These are phyloP conservation scores for Cicer chorassanicum DNA, from an alignment of 306 rosid genomes.

Conservation along the genomic window DNA sequence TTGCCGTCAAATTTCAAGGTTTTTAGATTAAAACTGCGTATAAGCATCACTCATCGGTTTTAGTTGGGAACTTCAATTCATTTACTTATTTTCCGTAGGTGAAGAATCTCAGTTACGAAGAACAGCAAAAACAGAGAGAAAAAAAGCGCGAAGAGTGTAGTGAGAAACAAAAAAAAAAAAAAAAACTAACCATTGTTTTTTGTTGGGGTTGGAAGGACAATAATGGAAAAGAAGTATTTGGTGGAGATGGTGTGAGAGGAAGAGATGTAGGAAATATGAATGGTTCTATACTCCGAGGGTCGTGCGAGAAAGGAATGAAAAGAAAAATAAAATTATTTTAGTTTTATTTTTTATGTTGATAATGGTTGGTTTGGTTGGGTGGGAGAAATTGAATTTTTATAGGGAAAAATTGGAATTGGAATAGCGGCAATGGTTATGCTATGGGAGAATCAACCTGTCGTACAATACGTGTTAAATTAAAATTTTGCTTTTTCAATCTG, in stretches of 20 bases:
- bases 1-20: background rate
- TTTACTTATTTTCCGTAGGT: background rate
- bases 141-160: background rate
- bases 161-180: background rate
- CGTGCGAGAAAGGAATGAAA: background rate
- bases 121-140: background rate
- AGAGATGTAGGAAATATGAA: conserved; percentile 29
- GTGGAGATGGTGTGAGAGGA: conserved; percentile 13
- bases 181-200: conserved; percentile 43
- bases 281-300: background rate
- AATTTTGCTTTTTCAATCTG: too few species aligned
- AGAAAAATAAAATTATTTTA: background rate
- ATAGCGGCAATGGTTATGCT: too few species aligned
- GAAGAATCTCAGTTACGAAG: background rate
- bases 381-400: conserved; percentile 9
- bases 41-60: background rate
- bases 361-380: background rate
- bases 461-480: too few species aligned
- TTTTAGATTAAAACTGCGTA: background rate
- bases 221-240: background rate
- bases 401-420: too few species aligned
- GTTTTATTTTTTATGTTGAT: background rate
- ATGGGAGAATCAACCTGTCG: too few species aligned
- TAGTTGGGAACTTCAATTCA: conserved; percentile 13
- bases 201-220: background rate